phyloP scores from a whole-genome alignment of 768 basidiomycete genomes.

The Trametes cingulata region DNA sequence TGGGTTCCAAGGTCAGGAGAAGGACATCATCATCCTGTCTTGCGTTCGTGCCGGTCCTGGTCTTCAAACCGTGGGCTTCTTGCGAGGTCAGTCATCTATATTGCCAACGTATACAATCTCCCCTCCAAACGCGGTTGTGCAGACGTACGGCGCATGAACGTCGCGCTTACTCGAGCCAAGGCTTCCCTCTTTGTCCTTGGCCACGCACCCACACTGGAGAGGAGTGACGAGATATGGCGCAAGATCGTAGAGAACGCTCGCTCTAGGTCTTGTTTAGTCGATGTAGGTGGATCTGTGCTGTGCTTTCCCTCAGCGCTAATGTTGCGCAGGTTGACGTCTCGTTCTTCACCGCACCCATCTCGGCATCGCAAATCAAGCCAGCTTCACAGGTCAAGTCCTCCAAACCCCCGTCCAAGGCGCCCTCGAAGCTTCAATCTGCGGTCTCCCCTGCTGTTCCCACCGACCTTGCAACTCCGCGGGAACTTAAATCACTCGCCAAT shows the following conservation, averaged over 20 bases:
- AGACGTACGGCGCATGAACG: constrained; percentile 93
- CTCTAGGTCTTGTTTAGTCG: constrained; percentile 57
- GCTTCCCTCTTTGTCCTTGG: constrained; percentile 94
- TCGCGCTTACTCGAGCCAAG: constrained; percentile 95
- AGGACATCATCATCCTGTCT: constrained; percentile 96
- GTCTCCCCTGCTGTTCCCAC: constrained; percentile 5
- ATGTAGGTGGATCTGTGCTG: constrained; percentile 46
- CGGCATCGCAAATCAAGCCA: not conserved
- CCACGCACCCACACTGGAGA: constrained; percentile 83
- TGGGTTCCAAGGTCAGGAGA: constrained; percentile 99
- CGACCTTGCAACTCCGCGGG: constrained; percentile 19
- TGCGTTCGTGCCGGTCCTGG: constrained; percentile 93
- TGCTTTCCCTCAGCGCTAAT: not conserved
- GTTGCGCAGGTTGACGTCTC: constrained; percentile 11
- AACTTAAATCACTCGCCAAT: constrained; percentile 19
- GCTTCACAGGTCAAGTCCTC: constrained; percentile 7
- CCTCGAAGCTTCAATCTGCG: not conserved
- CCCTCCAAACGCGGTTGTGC: not conserved
- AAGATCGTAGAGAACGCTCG: constrained; percentile 77
- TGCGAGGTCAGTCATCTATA: constrained; percentile 55
- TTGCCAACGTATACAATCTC: too few species aligned
- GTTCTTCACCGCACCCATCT: constrained; percentile 19
- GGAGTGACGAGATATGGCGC: constrained; percentile 81
- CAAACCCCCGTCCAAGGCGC: constrained; percentile 11
- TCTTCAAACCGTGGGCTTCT: constrained; percentile 82